Base-by-base conservation (phyloP, 129 eudicot genomes). In the Logfia minima region DNA sequence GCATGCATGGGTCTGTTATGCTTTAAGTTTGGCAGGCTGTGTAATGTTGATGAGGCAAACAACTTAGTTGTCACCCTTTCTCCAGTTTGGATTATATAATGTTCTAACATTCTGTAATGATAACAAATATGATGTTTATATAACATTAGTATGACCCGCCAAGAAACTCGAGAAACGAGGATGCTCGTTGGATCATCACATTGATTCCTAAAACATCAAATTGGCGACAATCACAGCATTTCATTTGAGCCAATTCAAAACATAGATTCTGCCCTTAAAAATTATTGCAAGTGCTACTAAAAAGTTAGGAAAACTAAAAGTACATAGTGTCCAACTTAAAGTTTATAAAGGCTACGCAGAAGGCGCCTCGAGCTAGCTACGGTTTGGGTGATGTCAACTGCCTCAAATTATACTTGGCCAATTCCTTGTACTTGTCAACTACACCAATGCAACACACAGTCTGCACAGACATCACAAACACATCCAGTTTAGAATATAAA, bases 361-460 rank as follows among this genome's bases (percentile, higher is more conserved):
- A 31, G 70, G 43, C 19, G 10, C 70, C 70, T 29, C 19, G 0
- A 45, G 53, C 6, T 21, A 23, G 66, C 70, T 65, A 65, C 64
- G 72, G 5, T 23, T 85, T 76, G 35, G 91, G 51, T 26, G 92
- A 84, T 1, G 91, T 87, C 26, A 93, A 89, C 90, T 93, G 97
- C 81, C 97, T 84, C 86, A 94, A 28, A 74, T 89, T 94, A 83
- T 89, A 91, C 86, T 94, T 91, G 68, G 98, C 96, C 78, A 94
- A 83, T 81, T 94, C 97, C 88, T 94, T 91, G 93, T 91, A 94
- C 87, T 91, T 94, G 66, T 94, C 97, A 66, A 94, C 97, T n/a
- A 94, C 88, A 26, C 98, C 98, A 48, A 94, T 87, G 87, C 87
- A 77, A 86, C 97, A 94, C 58, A 94, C 90, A 22, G 98, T 94